Evolutionary conservation across 352 stramenopile species (phyloP).

Genomic region (Aphanomyces astaci): DNA sequence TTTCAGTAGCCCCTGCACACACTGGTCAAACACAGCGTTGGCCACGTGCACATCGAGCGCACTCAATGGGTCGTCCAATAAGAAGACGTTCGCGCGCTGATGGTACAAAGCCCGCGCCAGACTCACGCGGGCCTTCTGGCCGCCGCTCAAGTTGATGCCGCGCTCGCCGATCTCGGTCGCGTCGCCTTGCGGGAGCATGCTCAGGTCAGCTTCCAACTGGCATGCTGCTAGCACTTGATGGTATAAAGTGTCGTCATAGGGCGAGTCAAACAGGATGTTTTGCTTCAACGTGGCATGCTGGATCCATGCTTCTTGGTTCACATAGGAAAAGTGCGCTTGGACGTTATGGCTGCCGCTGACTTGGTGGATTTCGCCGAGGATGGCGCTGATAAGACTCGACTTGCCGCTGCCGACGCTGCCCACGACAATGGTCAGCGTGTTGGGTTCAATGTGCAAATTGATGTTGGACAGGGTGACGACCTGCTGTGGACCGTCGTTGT

Average conservation of each 20-base stretch:
- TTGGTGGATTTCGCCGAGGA: slow-evolving; percentile 92
- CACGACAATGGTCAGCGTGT: slow-evolving; percentile 52
- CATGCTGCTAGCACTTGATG: slow-evolving; percentile 44
- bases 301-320: slow-evolving; percentile 38
- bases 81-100: slow-evolving; percentile 35
- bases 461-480: slow-evolving; percentile 45
- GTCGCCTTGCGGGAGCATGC: slow-evolving; percentile 60
- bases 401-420: slow-evolving; percentile 54
- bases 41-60: slow-evolving; percentile 48
- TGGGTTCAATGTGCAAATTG: slow-evolving; percentile 50
- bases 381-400: slow-evolving; percentile 50
- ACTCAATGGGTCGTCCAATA: slow-evolving; percentile 61
- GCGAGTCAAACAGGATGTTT: slow-evolving; percentile 35
- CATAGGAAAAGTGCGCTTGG: slow-evolving; percentile 24
- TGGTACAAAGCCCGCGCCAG: slow-evolving; percentile 53
- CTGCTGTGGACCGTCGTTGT: slow-evolving; percentile 14
- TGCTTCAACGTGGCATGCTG: slow-evolving; percentile 32
- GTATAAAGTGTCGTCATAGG: slow-evolving; percentile 28
- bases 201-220: slow-evolving; percentile 55
- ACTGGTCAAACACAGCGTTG: slow-evolving; percentile 33
- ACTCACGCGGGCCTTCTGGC: slow-evolving; percentile 66
- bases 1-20: slow-evolving; percentile 29
- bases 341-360: slow-evolving; percentile 31
- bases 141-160: slow-evolving; percentile 49
- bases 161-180: slow-evolving; percentile 58